A percentile compares a stretch with the other conserved stretches of the same genome.
Evolutionary conservation across 1,139 yeast genomes (phyloP).

Genomic region (Suhomyces guaymorum): DNA sequence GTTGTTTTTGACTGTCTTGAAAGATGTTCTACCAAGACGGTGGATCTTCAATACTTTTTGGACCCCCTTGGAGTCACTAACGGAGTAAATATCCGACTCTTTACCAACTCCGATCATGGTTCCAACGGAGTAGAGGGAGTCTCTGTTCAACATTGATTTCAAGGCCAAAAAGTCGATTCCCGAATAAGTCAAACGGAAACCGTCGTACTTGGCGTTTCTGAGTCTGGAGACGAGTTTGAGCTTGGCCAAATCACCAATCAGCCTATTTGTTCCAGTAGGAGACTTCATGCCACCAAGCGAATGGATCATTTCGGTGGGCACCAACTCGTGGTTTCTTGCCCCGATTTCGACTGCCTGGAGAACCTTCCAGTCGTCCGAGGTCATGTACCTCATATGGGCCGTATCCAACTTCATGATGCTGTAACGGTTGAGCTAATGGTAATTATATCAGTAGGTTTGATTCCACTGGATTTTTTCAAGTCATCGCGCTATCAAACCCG

Average conservation of each 20-base stretch:
- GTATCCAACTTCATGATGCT: conserved; percentile 90
- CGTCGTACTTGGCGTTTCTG: conserved; percentile 89
- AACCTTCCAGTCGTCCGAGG: conserved; percentile 87
- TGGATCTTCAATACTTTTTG: conserved; percentile 83
- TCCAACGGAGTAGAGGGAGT: conserved; percentile 77
- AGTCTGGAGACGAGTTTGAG: conserved; percentile 72
- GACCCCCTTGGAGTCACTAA: conserved; percentile 64
- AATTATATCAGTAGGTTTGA: background rate
- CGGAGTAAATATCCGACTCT: conserved; percentile 93
- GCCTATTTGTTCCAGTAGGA: conserved; percentile 72
- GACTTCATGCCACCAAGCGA: conserved; percentile 78
- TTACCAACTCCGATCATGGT: conserved; percentile 94
- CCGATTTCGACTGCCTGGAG: conserved; percentile 90
- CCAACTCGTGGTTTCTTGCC: conserved; percentile 89
- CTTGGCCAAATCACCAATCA: conserved; percentile 86
- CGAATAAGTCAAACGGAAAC: conserved; percentile 81
- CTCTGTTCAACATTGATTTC: conserved; percentile 74
- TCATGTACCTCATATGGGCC: conserved; percentile 87
- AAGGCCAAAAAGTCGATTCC: conserved; percentile 93
- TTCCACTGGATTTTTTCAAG: conserved; percentile 10
- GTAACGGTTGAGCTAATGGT: conserved; percentile 3
- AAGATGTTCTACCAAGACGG: conserved; percentile 90
- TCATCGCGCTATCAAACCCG: no score
- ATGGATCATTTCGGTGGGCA: conserved; percentile 83
- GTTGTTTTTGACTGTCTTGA: conserved; percentile 87